Percentiles rank a stretch among this genome's conserved stretches.
Conservation (phyloP, 306 rosid genomes). For the Betula pendula region DNA sequence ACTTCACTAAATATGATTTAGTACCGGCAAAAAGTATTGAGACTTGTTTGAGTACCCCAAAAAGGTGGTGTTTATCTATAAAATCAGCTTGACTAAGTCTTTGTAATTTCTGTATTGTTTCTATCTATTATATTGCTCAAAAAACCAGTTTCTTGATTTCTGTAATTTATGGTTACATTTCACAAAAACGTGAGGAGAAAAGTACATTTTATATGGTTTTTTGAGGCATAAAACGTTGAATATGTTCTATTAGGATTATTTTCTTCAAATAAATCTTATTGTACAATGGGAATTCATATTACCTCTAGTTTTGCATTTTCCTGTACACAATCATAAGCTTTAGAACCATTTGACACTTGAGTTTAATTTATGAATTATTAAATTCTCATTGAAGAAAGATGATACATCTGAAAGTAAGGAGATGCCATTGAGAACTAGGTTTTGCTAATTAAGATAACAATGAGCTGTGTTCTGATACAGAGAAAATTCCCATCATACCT, state of each 20-base stretch:
- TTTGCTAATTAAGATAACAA: constrained; percentile 29
- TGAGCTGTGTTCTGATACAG: constrained; percentile 36
- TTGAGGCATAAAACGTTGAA: not conserved
- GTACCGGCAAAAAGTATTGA: too few relatives aligned
- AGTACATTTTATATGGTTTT: not conserved
- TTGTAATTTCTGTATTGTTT: not conserved
- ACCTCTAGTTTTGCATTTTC: not conserved
- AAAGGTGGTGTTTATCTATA: too few relatives aligned
- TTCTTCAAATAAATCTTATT: not conserved
- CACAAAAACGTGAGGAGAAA: not conserved
- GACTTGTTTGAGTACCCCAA: too few relatives aligned
- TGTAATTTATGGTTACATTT: not conserved
- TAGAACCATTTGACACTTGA: not conserved
- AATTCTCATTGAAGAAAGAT: not conserved
- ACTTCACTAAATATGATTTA: too few relatives aligned
- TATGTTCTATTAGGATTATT: not conserved
- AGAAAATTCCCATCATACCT: constrained; percentile 40
- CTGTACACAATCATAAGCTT: not conserved
- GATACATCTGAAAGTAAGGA: not conserved
- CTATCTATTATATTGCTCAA: not conserved
- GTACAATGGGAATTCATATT: not conserved
- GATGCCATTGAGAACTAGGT: not conserved
- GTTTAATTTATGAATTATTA: not conserved
- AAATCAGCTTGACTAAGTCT: too few relatives aligned
- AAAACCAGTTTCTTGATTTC: not conserved